Evolutionary conservation across 768 basidiomycete species (phyloP).

Genomic region (Mycena capillaripes): DNA sequence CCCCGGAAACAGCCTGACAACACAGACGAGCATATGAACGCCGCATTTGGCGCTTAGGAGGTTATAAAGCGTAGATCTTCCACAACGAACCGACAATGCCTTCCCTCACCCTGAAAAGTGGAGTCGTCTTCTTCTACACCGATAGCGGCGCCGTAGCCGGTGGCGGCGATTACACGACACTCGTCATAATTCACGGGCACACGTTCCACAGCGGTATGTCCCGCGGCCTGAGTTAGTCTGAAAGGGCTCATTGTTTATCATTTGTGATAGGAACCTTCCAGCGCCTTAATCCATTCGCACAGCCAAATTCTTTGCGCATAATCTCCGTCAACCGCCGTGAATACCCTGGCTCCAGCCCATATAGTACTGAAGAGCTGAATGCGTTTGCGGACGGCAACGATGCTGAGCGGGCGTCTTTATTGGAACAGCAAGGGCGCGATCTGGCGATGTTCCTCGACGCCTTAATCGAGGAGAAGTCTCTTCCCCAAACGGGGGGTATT

Average conservation of each 20-base stretch:
- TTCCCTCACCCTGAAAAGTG: slow-evolving; percentile 30
- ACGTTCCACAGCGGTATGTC: slow-evolving; percentile 44
- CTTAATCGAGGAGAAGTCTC: slow-evolving; percentile 37
- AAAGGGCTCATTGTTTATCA: not conserved
- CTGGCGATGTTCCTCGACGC: slow-evolving; percentile 46
- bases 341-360: slow-evolving; percentile 49
- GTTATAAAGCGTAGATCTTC: not conserved
- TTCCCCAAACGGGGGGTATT: slow-evolving; percentile 40
- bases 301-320: slow-evolving; percentile 39
- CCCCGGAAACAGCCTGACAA: not conserved
- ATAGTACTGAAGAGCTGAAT: slow-evolving; percentile 43
- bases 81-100: slow-evolving; percentile 16
- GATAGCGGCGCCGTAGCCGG: slow-evolving; percentile 43
- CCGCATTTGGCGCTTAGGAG: not conserved
- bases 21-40: not conserved
- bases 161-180: slow-evolving; percentile 36
- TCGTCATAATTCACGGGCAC: slow-evolving; percentile 49
- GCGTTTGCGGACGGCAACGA: slow-evolving; percentile 33
- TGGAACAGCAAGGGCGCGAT: slow-evolving; percentile 46
- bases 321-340: slow-evolving; percentile 52
- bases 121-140: slow-evolving; percentile 43
- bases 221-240: not conserved
- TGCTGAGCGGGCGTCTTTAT: slow-evolving; percentile 34
- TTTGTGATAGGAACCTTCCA: slow-evolving; percentile 41
- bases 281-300: slow-evolving; percentile 38